Conservation (phyloP, 257 asterid genomes). For the Primulina tabacum region DNA sequence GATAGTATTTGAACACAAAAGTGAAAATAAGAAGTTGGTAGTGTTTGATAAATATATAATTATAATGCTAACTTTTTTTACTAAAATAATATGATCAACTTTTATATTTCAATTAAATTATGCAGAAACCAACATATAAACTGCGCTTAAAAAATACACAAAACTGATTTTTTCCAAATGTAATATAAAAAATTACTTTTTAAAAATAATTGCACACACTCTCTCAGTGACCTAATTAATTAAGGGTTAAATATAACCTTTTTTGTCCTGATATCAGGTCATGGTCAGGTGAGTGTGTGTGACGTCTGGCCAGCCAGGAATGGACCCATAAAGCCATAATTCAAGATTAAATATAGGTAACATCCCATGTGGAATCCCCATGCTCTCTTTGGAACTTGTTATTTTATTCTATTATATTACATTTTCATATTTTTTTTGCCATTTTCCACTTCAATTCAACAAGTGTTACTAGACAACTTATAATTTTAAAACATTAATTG, state of each 20-base stretch:
- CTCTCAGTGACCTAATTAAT: background rate
- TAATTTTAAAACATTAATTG: too few relatives aligned
- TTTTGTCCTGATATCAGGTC: constrained; percentile 22
- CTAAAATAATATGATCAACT: too few relatives aligned
- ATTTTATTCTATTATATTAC: constrained; percentile 3
- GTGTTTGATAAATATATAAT: too few relatives aligned
- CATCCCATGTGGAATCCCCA: constrained; percentile 49
- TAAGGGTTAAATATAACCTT: background rate
- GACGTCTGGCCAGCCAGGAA: constrained; percentile 28
- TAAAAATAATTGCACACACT: too few relatives aligned
- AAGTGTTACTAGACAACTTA: background rate
- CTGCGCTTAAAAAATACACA: too few relatives aligned
- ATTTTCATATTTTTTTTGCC: background rate
- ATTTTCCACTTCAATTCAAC: background rate
- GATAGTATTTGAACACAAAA: too few relatives aligned
- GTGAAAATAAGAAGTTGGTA: too few relatives aligned
- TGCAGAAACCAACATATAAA: too few relatives aligned
- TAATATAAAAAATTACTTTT: too few relatives aligned
- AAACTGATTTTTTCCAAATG: too few relatives aligned
- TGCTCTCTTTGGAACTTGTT: constrained; percentile 37
- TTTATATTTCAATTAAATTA: too few relatives aligned
- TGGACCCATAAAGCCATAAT: constrained; percentile 30
- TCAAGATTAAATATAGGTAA: constrained; percentile 40
- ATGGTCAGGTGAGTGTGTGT: constrained; percentile 13
- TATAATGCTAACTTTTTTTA: too few relatives aligned